Conservation (phyloP, 768 basidiomycete genomes). For the Podaxis rugospora region DNA sequence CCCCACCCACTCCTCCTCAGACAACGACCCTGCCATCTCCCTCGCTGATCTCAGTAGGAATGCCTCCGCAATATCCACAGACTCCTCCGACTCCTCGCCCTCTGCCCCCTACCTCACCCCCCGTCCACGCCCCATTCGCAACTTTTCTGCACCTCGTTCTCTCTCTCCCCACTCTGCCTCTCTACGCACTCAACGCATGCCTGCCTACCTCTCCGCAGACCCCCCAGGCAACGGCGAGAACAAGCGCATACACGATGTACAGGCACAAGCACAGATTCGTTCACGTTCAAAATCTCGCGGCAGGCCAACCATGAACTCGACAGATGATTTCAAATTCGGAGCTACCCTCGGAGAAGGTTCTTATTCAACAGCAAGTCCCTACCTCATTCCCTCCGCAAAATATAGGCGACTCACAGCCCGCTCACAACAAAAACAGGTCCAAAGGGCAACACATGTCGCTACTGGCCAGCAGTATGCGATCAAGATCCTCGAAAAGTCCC, state of each 20-base stretch:
- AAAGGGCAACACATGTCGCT: constrained; percentile 42
- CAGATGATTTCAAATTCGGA: constrained; percentile 71
- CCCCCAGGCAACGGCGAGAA: constrained; percentile 27
- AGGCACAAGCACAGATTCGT: constrained; percentile 16
- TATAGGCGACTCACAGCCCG: neutral
- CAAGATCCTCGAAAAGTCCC: constrained; percentile 72
- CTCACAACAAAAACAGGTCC: constrained; percentile 40
- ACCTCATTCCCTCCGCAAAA: neutral
- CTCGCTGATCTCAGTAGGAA: constrained; percentile 71
- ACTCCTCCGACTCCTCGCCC: constrained; percentile 49
- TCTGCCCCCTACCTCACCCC: constrained; percentile 38
- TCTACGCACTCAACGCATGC: constrained; percentile 34
- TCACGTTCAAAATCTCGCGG: constrained; percentile 36
- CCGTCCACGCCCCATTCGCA: constrained; percentile 52
- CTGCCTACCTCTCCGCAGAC: constrained; percentile 57
- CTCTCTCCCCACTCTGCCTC: constrained; percentile 8
- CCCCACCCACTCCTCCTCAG: neutral
- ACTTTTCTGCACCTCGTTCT: constrained; percentile 64
- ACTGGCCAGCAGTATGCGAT: constrained; percentile 26
- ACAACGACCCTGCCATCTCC: constrained; percentile 1
- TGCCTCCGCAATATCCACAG: constrained; percentile 71
- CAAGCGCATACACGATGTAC: neutral
- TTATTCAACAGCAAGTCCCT: constrained; percentile 65
- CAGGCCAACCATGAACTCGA: constrained; percentile 41
- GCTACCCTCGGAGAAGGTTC: constrained; percentile 77